Percentiles rank a stretch among this genome's conserved stretches.
phyloP scores from a whole-genome alignment of 768 basidiomycete genomes.

The button mushroom (Agaricus bisporus) region DNA sequence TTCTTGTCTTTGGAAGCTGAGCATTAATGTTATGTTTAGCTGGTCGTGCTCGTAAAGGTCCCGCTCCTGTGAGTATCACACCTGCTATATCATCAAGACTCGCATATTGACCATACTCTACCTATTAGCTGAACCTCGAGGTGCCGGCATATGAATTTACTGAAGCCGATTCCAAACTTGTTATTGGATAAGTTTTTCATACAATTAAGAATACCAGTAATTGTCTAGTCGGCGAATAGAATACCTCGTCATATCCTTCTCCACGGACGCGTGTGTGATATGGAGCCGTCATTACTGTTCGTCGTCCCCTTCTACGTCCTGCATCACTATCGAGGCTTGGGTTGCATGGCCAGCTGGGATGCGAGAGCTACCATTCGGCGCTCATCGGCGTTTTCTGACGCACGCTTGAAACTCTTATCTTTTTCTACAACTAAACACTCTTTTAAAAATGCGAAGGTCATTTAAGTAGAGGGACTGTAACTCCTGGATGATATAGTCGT shows the following conservation, averaged over 20 bases:
- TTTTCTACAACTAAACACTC: too few species aligned
- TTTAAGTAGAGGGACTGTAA: too few species aligned
- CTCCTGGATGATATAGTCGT: too few species aligned
- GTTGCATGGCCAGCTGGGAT: too few species aligned
- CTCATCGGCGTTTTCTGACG: too few species aligned
- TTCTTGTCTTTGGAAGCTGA: slow-evolving; percentile 3
- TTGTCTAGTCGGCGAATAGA: slow-evolving; percentile 6
- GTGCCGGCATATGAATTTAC: slow-evolving; percentile 85
- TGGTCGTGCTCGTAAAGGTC: slow-evolving; percentile 93
- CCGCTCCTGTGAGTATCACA: slow-evolving; percentile 75
- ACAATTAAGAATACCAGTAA: slow-evolving; percentile 12
- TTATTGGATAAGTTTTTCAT: slow-evolving; percentile 64
- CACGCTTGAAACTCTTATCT: too few species aligned
- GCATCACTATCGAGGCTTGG: too few species aligned
- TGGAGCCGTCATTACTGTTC: too few species aligned
- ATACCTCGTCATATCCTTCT: slow-evolving; percentile 8
- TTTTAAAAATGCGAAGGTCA: too few species aligned
- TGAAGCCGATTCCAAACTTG: slow-evolving; percentile 79
- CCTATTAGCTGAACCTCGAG: slow-evolving; percentile 80
- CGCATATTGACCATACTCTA: slow-evolving; percentile 10
- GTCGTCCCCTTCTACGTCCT: too few species aligned
- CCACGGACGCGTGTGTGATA: neutral
- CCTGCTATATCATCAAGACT: neutral
- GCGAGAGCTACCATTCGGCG: too few species aligned
- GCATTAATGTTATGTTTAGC: slow-evolving; percentile 38